Percentiles rank a stretch among this genome's conserved stretches.
These are phyloP conservation scores for Oxyria digyna DNA, from an alignment of 148 eudicot genomes.

Conservation along the genomic window DNA sequence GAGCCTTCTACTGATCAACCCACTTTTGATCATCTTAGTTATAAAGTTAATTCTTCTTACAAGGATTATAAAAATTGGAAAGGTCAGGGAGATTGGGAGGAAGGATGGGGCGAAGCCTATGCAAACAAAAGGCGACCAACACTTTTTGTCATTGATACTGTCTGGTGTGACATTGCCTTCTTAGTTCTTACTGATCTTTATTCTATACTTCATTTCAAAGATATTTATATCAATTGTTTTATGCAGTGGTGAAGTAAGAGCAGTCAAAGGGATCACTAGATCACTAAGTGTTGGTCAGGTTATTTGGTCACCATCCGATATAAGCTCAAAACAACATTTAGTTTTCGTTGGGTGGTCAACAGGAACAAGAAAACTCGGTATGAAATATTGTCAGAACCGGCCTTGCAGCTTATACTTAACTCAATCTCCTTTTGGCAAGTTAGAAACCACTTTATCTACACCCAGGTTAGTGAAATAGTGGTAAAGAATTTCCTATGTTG, in stretches of 20 bases:
- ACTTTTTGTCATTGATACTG: conserved; percentile 55
- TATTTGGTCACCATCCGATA: conserved; percentile 63
- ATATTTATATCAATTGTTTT: too few species aligned
- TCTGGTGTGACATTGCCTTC: conserved; percentile 42
- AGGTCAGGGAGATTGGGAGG: conserved; percentile 85
- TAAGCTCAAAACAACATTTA: conserved; percentile 35
- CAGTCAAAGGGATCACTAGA: conserved; percentile 50
- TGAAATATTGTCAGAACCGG: conserved; percentile 67
- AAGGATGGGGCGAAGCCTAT: conserved; percentile 90
- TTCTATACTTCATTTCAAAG: too few species aligned
- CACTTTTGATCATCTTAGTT: conserved; percentile 43
- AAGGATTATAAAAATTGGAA: conserved; percentile 78
- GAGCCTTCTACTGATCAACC: conserved; percentile 60
- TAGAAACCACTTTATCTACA: conserved; percentile 15
- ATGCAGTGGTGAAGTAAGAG: conserved; percentile 74
- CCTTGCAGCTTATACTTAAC: conserved; percentile 74
- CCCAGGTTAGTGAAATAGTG: conserved; percentile 11
- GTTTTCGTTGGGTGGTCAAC: conserved; percentile 90
- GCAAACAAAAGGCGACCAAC: conserved; percentile 74
- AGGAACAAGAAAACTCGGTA: conserved; percentile 62
- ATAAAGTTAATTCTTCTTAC: conserved; percentile 41
- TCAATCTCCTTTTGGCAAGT: conserved; percentile 34
- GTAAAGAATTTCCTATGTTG: too few species aligned
- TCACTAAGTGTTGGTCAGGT: conserved; percentile 84
- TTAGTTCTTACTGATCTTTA: too few species aligned